Conservation (phyloP, 2,329 filamentous ascomycete genomes). For the Scytalidium sp. region DNA sequence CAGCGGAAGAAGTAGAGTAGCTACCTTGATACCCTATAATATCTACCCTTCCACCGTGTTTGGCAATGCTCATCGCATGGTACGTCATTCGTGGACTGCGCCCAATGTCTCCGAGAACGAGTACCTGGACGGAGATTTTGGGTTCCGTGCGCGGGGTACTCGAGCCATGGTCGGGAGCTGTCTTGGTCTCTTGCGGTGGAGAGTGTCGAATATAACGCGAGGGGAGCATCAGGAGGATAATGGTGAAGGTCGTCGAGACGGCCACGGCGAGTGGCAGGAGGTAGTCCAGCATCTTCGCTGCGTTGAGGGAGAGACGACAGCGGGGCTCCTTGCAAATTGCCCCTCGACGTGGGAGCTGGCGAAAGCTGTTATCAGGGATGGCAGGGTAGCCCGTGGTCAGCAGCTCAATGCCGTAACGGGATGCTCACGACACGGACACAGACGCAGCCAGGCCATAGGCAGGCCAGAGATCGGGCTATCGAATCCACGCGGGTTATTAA, state of each 20-base stretch:
- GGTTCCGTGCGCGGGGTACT: conserved; percentile 8
- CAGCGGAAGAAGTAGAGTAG: conserved; percentile 5
- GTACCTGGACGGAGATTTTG: conserved; percentile 66
- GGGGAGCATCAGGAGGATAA: conserved; percentile 31
- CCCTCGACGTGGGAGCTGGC: neutral
- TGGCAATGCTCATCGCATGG: conserved; percentile 88
- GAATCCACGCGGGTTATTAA: no score
- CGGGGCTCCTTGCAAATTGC: neutral
- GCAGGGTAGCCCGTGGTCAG: no score
- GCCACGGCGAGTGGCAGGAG: conserved; percentile 25
- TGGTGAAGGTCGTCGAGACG: conserved; percentile 27
- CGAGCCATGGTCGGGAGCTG: no score
- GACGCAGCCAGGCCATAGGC: no score
- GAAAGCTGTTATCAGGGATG: no score
- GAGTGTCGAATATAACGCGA: conserved; percentile 35
- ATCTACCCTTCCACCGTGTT: conserved; percentile 75
- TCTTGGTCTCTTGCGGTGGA: conserved; percentile 20
- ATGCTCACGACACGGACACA: no score
- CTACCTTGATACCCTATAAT: conserved; percentile 84
- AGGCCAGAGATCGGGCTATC: no score
- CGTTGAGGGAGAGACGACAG: neutral
- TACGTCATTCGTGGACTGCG: conserved; percentile 98
- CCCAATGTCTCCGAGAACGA: conserved; percentile 93
- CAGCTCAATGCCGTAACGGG: no score
- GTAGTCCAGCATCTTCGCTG: conserved; percentile 21